Conservation (phyloP, 2,329 filamentous ascomycete genomes). For the Aspergillus pseudoviridinutans region DNA sequence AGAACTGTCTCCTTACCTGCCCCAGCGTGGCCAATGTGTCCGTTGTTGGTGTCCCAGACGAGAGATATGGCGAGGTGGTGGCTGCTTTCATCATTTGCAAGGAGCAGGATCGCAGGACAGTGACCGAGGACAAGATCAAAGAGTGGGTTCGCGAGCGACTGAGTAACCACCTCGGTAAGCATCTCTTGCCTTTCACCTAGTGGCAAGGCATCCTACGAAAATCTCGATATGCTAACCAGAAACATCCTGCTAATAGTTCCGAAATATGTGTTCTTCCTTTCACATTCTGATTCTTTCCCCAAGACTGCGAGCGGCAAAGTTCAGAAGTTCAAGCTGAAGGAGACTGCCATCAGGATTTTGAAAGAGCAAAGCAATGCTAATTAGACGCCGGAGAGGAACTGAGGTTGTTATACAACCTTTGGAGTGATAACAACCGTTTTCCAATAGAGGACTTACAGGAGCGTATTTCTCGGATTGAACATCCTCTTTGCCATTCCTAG, state of each 20-base stretch:
- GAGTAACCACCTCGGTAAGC: slow-evolving; percentile 64
- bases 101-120: slow-evolving; percentile 23
- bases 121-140: slow-evolving; percentile 60
- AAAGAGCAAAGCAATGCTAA: slow-evolving; percentile 21
- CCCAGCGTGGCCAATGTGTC: slow-evolving; percentile 68
- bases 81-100: slow-evolving; percentile 71
- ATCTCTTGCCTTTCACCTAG: not conserved
- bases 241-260: slow-evolving; percentile 52
- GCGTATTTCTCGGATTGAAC: not conserved
- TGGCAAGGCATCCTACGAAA: not conserved
- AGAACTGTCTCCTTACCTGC: slow-evolving; percentile 78
- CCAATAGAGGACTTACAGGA: not conserved
- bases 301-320: slow-evolving; percentile 98
- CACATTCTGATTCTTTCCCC: slow-evolving; percentile 62
- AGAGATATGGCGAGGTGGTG: slow-evolving; percentile 79
- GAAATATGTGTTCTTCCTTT: slow-evolving; percentile 81
- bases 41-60: slow-evolving; percentile 79
- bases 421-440: too few relatives aligned
- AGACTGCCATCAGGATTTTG: slow-evolving; percentile 55
- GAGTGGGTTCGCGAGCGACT: slow-evolving; percentile 69
- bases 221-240: not conserved
- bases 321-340: slow-evolving; percentile 83
- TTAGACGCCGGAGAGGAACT: not conserved
- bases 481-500: not conserved
- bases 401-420: not conserved